Conservation (phyloP, 2,329 filamentous ascomycete species). For the Colletotrichum destructivum region DNA sequence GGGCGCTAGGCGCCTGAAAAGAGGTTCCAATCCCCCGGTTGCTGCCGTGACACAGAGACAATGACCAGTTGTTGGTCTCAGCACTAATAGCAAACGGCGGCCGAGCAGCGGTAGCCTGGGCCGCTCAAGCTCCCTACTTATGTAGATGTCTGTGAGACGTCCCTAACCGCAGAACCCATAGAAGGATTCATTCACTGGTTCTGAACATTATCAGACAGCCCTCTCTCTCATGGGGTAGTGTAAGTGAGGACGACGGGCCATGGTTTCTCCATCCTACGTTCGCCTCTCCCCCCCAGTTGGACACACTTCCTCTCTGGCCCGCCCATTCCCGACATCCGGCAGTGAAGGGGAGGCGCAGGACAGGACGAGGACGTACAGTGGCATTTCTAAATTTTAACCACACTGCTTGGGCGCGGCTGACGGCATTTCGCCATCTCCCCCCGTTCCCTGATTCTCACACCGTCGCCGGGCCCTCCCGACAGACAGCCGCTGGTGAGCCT, state of each 20-base stretch:
- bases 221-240: background rate
- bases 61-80: background rate
- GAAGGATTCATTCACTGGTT: no score
- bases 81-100: background rate
- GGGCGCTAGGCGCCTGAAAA: slow-evolving; percentile 15
- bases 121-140: background rate
- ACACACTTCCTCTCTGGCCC: slow-evolving; percentile 16
- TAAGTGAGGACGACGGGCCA: slow-evolving; percentile 6
- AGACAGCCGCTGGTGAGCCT: background rate
- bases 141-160: no score
- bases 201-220: no score
- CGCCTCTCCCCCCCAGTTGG: background rate
- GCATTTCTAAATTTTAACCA: slow-evolving; percentile 24
- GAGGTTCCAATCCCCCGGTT: slow-evolving; percentile 4
- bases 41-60: slow-evolving; percentile 8
- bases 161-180: no score
- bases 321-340: slow-evolving; percentile 20
- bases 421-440: slow-evolving; percentile 5
- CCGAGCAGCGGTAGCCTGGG: background rate
- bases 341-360: slow-evolving; percentile 13
- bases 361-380: slow-evolving; percentile 10
- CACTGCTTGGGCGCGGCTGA: slow-evolving; percentile 33
- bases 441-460: background rate
- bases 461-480: slow-evolving; percentile 1
- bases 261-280: slow-evolving; percentile 2